These are phyloP conservation scores for Limnanthes douglasii DNA, from an alignment of 345 rosid species.

Conservation along the genomic window DNA sequence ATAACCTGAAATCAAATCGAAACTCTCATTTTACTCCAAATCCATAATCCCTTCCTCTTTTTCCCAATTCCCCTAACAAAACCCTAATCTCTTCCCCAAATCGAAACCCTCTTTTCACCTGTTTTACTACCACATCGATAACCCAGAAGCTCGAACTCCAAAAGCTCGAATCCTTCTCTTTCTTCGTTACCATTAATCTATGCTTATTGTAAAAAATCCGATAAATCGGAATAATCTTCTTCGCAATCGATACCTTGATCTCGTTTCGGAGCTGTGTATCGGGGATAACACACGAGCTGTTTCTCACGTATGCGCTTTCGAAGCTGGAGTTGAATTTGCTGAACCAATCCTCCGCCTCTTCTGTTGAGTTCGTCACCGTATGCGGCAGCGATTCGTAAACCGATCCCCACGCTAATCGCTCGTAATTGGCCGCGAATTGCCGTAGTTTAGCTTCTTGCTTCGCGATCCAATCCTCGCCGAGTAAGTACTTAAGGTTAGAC, in stretches of 20 bases:
- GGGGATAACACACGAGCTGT: conserved; percentile 46
- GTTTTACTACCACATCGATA: too few species aligned
- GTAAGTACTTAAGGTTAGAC: conserved; percentile 39
- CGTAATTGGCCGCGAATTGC: conserved; percentile 56
- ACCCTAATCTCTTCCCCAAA: too few species aligned
- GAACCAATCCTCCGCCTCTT: conserved; percentile 20
- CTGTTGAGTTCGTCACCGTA: conserved; percentile 16
- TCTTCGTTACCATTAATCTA: too few species aligned
- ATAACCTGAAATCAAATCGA: too few species aligned
- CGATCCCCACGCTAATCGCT: conserved; percentile 63
- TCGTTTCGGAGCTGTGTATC: conserved; percentile 53
- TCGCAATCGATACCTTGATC: conserved; percentile 36
- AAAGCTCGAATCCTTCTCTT: too few species aligned
- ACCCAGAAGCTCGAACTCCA: too few species aligned
- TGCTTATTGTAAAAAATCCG: conserved; percentile 33
- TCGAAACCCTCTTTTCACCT: too few species aligned
- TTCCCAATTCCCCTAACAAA: too few species aligned
- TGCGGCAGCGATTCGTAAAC: conserved; percentile 35
- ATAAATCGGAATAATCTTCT: conserved; percentile 28
- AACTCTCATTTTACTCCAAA: too few species aligned
- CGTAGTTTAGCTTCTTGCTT: conserved; percentile 46
- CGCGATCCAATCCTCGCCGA: conserved; percentile 63
- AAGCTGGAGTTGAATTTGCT: conserved; percentile 42
- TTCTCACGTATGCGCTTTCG: conserved; percentile 42
- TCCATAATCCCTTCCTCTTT: too few species aligned